Conservation (phyloP, 148 eudicot genomes). For the Vaccinium macrocarpon region DNA sequence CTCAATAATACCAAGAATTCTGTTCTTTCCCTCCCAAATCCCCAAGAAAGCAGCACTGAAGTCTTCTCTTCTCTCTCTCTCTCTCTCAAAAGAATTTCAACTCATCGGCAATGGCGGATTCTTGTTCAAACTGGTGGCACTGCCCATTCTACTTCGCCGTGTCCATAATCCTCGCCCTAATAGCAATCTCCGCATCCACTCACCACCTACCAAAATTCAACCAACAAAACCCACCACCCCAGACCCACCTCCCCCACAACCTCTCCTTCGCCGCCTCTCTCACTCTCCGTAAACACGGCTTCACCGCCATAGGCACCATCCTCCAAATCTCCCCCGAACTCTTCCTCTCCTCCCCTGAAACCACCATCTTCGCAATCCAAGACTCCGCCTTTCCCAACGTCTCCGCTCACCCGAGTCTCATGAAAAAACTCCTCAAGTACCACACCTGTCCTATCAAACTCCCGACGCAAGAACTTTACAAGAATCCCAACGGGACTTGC, state of each 20-base stretch:
- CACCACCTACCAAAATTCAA: neutral
- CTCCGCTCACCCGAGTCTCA: constrained; percentile 29
- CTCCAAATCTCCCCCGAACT: constrained; percentile 55
- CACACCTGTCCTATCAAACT: constrained; percentile 44
- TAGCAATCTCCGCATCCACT: constrained; percentile 26
- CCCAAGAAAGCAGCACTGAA: neutral
- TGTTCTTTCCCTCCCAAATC: constrained; percentile 6
- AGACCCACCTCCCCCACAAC: neutral
- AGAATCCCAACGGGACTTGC: constrained; percentile 34
- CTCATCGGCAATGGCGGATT: constrained; percentile 29
- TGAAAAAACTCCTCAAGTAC: constrained; percentile 46
- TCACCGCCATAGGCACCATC: constrained; percentile 44
- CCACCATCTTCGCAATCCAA: constrained; percentile 60
- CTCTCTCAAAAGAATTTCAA: neutral
- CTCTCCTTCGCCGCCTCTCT: constrained; percentile 32
- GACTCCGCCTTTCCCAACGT: constrained; percentile 40
- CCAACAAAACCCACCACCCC: constrained; percentile 12
- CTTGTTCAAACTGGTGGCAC: constrained; percentile 68
- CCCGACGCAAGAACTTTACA: constrained; percentile 28
- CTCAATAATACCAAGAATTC: neutral
- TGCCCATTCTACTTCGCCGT: constrained; percentile 52
- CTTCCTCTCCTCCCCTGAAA: constrained; percentile 25
- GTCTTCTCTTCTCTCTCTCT: neutral
- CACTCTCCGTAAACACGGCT: constrained; percentile 38
- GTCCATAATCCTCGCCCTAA: constrained; percentile 37